Base-by-base conservation (phyloP, 2,329 filamentous ascomycete genomes). In the Tympanopsis confertula region DNA sequence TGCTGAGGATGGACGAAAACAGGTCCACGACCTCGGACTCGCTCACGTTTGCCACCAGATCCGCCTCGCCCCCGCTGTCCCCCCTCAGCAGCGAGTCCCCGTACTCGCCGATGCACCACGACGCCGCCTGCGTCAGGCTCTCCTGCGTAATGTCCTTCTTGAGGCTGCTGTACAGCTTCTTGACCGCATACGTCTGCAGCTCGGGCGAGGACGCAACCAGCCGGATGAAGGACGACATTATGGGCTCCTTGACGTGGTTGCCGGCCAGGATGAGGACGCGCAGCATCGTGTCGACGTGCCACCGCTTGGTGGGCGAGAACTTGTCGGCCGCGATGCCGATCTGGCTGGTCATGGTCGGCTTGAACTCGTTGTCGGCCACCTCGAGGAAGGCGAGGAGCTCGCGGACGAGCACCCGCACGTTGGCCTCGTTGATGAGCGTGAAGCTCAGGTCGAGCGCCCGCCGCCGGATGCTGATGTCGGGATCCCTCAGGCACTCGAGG, bases 61-160 rank as follows among this genome's bases (percentile, higher is more conserved):
- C 89, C 56, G 94, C 87, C 54, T 94, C 88, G 57, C 96, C 89
- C 47, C 93, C 94, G 50, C 91, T 83, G 1, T 88, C 88, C 22
- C 88, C 88, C 42, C 76, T 76, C 26, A 98, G 69, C n/a, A 98
- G 69, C 15, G 83, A 76, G 58, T 98, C 91, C 10, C 87, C 89
- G 53, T 88, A 98, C 62, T 98, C 91, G 53, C 91, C 91, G 56
- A 98, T 94, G 39, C 91, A 93, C 91, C 91, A 98, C 5, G 91
- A 82, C 26, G 86, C 91, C 36, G 89, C 87, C 44, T 96, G 74
- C 7, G 87, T 95, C 45, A 98, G 65, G 45, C 87, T 93, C 60
- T 98, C 91, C 56, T 98, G 91, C 2, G 89, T 95, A 49, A 98
- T 95, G 50, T 98, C 91, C 47, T 94, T 91, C 58, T 91, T 94